Evolutionary conservation across 352 stramenopile species (phyloP), one percentile per base, ranked within the genome.

Genomic region (Globisporangium heterothallicum): DNA sequence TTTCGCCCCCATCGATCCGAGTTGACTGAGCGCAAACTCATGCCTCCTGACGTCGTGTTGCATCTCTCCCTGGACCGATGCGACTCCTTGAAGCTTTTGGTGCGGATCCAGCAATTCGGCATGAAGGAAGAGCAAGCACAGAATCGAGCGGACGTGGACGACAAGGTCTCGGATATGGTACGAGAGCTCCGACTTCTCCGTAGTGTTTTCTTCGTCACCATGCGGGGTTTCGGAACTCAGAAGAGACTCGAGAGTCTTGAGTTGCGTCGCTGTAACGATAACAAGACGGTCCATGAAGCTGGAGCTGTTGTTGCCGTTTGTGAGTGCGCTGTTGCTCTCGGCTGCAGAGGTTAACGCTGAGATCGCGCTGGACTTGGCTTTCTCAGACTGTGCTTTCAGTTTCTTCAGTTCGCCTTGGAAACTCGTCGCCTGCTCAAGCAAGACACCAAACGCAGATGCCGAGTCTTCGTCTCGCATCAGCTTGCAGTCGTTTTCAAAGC

Each of bases 71-170:
- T 88, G 74, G 2, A 56, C 53, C 0, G 53, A 51, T 6, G 70
- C 63, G 1, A 88, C 48, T 0, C 52, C 27, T 27, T 72, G 47
- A 3, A 85, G 47, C 13, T 76, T 58, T 5, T 61, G 58, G 12
- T 62, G 66, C 0, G 72, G 68, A 13, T 78, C 66, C 8, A 72
- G 53, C 6, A 79, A 51, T 27, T 84, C 62, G 1, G 55, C 30
- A 19, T 78, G 66, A 14, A 84, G 25, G 0, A 75, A 49, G 3
- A 90, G 56, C 27, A 88, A 54, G 32, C 74, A 72, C 12, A 86
- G 58, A 41, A 86, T 64, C 0, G 72, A 61, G 1, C 76, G 79
- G 14, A 86, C 43, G 48, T 90, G 76, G n/a, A 86, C 55, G 12
- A 90, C 75, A 0, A 79, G 51, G 26, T 90, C 76, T 7, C 64